Percentiles rank a stretch among this genome's conserved stretches.
Conservation (phyloP, 148 eudicot species). For the Drosera capensis region DNA sequence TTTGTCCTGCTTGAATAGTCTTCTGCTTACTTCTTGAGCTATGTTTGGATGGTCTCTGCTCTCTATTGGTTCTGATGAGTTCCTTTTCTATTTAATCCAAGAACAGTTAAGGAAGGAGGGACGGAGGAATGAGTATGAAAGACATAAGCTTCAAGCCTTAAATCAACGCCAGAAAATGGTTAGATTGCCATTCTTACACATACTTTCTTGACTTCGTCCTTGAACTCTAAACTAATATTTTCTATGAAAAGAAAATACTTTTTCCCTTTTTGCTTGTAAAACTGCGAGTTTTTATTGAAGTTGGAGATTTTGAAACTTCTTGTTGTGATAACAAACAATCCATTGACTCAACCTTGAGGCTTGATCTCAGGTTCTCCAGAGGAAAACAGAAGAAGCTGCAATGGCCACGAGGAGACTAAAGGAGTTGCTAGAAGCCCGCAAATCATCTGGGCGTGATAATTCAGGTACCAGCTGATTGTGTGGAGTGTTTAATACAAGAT, state of each 20-base stretch:
- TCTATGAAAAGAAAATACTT: not conserved
- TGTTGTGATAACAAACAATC: not conserved
- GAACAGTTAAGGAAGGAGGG: constrained; percentile 80
- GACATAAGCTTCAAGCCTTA: constrained; percentile 87
- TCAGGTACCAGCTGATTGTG: constrained; percentile 42
- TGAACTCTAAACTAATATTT: no score
- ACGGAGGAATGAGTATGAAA: constrained; percentile 87
- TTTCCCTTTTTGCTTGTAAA: no score
- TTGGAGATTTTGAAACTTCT: not conserved
- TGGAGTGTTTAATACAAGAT: no score
- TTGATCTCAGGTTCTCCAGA: constrained; percentile 80
- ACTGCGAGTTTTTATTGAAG: no score
- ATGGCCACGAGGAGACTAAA: constrained; percentile 97
- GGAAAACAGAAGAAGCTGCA: constrained; percentile 99
- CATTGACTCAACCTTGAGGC: not conserved
- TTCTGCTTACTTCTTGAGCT: no score
- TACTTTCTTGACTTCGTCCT: not conserved
- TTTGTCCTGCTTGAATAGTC: no score
- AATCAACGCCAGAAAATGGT: constrained; percentile 99
- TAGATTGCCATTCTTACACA: constrained; percentile 5
- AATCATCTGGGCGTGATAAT: constrained; percentile 65
- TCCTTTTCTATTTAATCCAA: no score
- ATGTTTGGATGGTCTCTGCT: no score
- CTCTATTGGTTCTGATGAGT: no score
- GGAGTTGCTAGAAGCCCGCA: constrained; percentile 93